These are phyloP conservation scores for Alternaria novae-zelandiae DNA, from an alignment of 2,329 filamentous ascomycete species.

Conservation along the genomic window DNA sequence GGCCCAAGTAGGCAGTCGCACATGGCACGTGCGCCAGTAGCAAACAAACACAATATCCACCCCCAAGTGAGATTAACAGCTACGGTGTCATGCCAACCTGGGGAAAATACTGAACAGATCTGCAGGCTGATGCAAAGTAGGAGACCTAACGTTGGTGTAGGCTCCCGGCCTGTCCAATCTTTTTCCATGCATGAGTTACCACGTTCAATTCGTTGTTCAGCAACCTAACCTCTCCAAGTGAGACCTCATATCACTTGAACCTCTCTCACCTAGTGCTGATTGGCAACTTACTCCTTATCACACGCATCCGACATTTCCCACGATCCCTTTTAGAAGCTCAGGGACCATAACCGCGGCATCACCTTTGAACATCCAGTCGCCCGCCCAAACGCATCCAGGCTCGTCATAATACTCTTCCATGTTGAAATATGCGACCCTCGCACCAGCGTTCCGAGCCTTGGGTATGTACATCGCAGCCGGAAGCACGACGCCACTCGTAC, in stretches of 20 bases:
- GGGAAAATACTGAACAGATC: background rate
- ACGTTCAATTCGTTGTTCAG: background rate
- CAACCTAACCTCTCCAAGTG: background rate
- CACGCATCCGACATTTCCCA: background rate
- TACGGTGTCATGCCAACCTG: background rate
- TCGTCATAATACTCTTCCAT: conserved; percentile 16
- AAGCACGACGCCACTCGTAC: background rate
- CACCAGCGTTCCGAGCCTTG: conserved; percentile 15
- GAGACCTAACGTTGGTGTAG: background rate
- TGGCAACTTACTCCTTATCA: background rate
- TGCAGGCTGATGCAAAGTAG: background rate
- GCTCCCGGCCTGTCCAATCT: background rate
- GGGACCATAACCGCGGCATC: conserved; percentile 53
- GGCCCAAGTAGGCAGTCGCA: conserved; percentile 1
- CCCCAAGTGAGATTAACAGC: background rate
- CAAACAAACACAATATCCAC: background rate
- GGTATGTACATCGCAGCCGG: conserved; percentile 14
- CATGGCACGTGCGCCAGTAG: conserved; percentile 3
- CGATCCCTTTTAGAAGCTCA: conserved; percentile 41
- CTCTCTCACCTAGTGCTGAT: background rate
- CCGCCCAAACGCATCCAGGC: conserved; percentile 42
- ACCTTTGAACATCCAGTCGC: conserved; percentile 66
- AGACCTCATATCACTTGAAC: background rate
- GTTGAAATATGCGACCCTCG: conserved; percentile 21
- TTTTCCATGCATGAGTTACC: background rate